Percentiles rank a stretch among this genome's conserved stretches.
These are phyloP conservation scores for Cordyceps pruinosa DNA, from an alignment of 2,329 filamentous ascomycete species.

Conservation along the genomic window DNA sequence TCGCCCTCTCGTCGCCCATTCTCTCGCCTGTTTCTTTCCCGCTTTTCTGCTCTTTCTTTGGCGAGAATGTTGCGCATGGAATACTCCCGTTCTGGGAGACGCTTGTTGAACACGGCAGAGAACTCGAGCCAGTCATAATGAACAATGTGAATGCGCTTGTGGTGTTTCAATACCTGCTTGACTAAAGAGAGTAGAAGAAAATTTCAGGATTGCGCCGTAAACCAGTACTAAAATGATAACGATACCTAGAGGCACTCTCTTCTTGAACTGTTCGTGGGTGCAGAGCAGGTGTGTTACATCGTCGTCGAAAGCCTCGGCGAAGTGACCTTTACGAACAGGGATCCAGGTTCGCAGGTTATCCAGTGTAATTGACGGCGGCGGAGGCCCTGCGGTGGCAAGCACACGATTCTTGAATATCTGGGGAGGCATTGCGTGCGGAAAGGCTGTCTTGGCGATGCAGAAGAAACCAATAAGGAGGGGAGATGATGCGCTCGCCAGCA, in stretches of 20 bases:
- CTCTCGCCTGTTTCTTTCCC: conserved; percentile 28
- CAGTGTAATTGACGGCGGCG: conserved; percentile 41
- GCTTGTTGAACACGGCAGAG: conserved; percentile 29
- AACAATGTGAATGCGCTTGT: conserved; percentile 35
- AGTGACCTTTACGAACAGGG: conserved; percentile 51
- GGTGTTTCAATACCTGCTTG: conserved; percentile 29
- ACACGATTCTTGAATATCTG: conserved; percentile 45
- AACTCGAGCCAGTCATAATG: conserved; percentile 48
- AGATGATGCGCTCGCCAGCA: neutral
- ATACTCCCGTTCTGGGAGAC: conserved; percentile 30
- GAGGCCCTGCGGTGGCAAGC: conserved; percentile 52
- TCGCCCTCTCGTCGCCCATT: conserved; percentile 34
- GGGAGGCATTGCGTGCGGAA: conserved; percentile 21
- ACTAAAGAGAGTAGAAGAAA: conserved; percentile 22
- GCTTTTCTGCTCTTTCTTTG: conserved; percentile 24
- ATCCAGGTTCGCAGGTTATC: conserved; percentile 62
- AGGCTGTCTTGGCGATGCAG: neutral
- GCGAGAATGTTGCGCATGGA: conserved; percentile 31
- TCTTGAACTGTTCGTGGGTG: conserved; percentile 53
- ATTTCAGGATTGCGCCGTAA: neutral
- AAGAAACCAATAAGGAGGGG: neutral
- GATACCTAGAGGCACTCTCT: conserved; percentile 31
- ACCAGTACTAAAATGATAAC: neutral
- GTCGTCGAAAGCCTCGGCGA: conserved; percentile 42
- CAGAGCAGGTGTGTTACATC: conserved; percentile 68